Conservation (phyloP, 2,329 filamentous ascomycete genomes). For the Zelopaecilomyces penicillatus region DNA sequence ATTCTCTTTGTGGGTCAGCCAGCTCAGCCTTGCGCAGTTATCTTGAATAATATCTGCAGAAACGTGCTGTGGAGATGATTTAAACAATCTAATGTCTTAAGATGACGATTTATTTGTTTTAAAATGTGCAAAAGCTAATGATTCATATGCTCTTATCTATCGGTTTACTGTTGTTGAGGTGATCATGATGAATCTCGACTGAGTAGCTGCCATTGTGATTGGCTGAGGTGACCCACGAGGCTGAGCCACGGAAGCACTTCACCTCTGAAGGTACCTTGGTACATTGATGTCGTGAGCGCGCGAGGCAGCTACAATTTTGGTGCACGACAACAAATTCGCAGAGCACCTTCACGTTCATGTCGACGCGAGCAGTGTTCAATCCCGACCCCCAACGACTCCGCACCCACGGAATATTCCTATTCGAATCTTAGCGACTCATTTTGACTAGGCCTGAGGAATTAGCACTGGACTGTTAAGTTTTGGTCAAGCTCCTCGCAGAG, state of each 20-base stretch:
- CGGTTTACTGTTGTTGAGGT: too few relatives aligned
- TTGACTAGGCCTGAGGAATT: too few relatives aligned
- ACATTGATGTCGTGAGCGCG: constrained; percentile 2
- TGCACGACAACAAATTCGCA: constrained; percentile 9
- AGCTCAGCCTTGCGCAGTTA: constrained; percentile 2
- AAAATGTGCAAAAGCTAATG: too few relatives aligned
- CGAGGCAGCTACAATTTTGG: constrained; percentile 9
- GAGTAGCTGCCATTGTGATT: constrained; percentile 1
- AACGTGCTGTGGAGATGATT: not conserved
- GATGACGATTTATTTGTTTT: too few relatives aligned
- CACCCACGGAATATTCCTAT: too few relatives aligned
- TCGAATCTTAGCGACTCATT: too few relatives aligned
- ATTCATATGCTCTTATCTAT: too few relatives aligned
- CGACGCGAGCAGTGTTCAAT: too few relatives aligned
- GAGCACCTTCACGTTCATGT: not conserved
- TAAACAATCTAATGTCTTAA: too few relatives aligned
- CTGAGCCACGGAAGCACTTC: too few relatives aligned
- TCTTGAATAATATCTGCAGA: not conserved
- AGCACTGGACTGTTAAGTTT: not conserved
- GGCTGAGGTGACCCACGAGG: not conserved
- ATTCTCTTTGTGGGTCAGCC: constrained; percentile 6
- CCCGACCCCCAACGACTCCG: too few relatives aligned
- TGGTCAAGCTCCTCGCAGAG: constrained; percentile 7
- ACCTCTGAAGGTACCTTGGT: constrained; percentile 2
- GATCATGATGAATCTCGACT: too few relatives aligned